A percentile compares a stretch with the other conserved stretches of the same genome.
Conservation (phyloP, 805 yeast species). For the Tetrapisispora namnaoensis region DNA sequence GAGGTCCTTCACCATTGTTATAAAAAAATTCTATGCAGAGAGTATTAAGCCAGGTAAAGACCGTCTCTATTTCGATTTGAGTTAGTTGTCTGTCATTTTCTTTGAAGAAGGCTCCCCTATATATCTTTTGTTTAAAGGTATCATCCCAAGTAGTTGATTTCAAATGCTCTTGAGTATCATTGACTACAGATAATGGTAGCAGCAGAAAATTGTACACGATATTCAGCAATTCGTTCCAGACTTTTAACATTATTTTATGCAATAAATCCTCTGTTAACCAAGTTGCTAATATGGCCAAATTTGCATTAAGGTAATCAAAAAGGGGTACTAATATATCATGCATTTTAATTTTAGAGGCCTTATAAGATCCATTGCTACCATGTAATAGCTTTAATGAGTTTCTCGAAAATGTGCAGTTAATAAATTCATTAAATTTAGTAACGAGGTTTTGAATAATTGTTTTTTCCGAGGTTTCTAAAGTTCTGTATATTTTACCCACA, state of each 20-base stretch:
- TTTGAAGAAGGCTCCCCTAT: constrained; percentile 16
- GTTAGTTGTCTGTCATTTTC: constrained; percentile 51
- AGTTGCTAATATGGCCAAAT: constrained; percentile 53
- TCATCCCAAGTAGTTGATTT: too few species aligned
- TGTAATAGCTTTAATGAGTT: constrained; percentile 47
- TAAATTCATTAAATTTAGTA: constrained; percentile 57
- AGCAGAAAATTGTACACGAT: constrained; percentile 63
- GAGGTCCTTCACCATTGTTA: constrained; percentile 74
- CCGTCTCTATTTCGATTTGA: constrained; percentile 51
- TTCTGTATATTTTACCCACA: constrained; percentile 65
- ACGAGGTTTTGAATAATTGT: constrained; percentile 61
- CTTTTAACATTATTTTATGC: constrained; percentile 57
- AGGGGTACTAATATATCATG: constrained; percentile 64
- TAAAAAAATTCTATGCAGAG: constrained; percentile 68
- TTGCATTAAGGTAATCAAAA: constrained; percentile 63
- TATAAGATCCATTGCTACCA: constrained; percentile 37
- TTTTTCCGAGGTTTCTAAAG: constrained; percentile 53
- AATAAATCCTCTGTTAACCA: constrained; percentile 46
- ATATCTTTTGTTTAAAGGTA: too few species aligned
- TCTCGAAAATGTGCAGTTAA: constrained; percentile 48
- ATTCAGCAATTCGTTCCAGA: constrained; percentile 68
- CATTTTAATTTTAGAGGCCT: constrained; percentile 38
- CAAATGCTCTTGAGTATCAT: constrained; percentile 20
- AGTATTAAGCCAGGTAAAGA: constrained; percentile 59
- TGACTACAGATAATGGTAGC: constrained; percentile 44